Evolutionary conservation across 2,329 filamentous ascomycete species (phyloP).

Genomic region (Xylaria sp.): DNA sequence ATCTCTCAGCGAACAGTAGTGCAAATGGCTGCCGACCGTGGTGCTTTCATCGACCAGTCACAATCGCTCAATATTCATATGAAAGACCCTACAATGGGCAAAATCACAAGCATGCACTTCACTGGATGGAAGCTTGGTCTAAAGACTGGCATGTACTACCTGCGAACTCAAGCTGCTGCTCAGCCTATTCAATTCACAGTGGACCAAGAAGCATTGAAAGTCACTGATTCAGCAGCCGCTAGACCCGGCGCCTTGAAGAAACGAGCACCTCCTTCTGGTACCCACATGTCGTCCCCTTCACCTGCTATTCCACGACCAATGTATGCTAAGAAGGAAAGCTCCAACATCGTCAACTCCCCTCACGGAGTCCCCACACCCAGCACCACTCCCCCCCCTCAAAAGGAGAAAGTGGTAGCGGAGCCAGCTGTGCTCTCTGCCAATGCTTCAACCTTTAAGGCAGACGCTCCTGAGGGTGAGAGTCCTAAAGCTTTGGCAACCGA

Average conservation of each 20-base stretch:
- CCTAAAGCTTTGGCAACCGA: conserved; percentile 82
- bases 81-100: conserved; percentile 99
- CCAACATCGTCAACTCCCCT: conserved; percentile 52
- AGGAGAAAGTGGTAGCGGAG: conserved; percentile 55
- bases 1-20: conserved; percentile 96
- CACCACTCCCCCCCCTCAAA: conserved; percentile 73
- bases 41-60: conserved; percentile 98
- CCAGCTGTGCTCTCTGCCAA: conserved; percentile 65
- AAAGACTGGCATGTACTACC: conserved; percentile 99
- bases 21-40: conserved; percentile 98
- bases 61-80: conserved; percentile 99
- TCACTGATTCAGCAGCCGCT: conserved; percentile 82
- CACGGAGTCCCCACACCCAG: conserved; percentile 77
- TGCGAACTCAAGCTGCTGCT: conserved; percentile 95
- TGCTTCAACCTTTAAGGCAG: conserved; percentile 78
- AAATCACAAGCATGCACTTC: conserved; percentile 99
- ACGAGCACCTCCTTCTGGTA: conserved; percentile 68
- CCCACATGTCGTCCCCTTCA: conserved; percentile 66
- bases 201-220: conserved; percentile 92
- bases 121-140: conserved; percentile 98
- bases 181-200: conserved; percentile 99
- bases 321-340: conserved; percentile 68
- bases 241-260: conserved; percentile 74
- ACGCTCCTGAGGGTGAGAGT: conserved; percentile 79
- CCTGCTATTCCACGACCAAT: conserved; percentile 74